Evolutionary conservation across 768 basidiomycete species (phyloP).

Genomic region (Russula sp.): DNA sequence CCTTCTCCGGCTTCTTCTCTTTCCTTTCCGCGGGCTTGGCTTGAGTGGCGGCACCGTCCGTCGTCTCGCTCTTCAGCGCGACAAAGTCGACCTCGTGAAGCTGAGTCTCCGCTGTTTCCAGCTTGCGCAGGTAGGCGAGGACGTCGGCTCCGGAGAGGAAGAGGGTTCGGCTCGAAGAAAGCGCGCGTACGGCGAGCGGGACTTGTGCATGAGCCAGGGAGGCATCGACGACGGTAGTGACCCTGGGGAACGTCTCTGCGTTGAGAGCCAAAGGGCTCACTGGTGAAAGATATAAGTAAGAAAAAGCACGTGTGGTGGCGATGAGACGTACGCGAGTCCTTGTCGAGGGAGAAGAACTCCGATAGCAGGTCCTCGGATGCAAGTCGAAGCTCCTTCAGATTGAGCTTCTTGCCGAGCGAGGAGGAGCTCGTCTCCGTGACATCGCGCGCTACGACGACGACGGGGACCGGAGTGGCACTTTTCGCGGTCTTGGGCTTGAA

Average conservation of each 20-base stretch:
- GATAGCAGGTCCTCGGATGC: conserved; percentile 81
- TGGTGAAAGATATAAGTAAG: conserved; percentile 28
- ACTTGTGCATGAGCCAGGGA: conserved; percentile 66
- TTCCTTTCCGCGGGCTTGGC: conserved; percentile 33
- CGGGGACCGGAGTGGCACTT: conserved; percentile 72
- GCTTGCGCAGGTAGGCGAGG: conserved; percentile 57
- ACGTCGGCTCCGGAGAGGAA: conserved; percentile 80
- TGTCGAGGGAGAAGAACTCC: conserved; percentile 79
- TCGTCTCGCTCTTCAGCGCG: conserved; percentile 46
- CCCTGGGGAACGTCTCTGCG: conserved; percentile 57
- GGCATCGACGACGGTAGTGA: conserved; percentile 70
- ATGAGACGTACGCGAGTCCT: conserved; percentile 69
- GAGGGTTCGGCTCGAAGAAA: conserved; percentile 62
- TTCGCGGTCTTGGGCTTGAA: conserved; percentile 99
- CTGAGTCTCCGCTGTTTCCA: conserved; percentile 62
- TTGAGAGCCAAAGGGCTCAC: conserved; percentile 80
- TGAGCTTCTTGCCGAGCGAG: conserved; percentile 71
- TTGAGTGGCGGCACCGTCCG: conserved; percentile 30
- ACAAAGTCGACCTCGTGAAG: conserved; percentile 71
- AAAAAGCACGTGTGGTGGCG: background rate
- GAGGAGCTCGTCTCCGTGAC: conserved; percentile 76
- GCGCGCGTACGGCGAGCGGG: conserved; percentile 69
- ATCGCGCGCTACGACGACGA: conserved; percentile 83
- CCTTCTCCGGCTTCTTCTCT: conserved; percentile 46
- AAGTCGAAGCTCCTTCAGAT: conserved; percentile 81